Evolutionary conservation across 306 rosid genomes (phyloP).

Genomic region (Quercus alba): DNA sequence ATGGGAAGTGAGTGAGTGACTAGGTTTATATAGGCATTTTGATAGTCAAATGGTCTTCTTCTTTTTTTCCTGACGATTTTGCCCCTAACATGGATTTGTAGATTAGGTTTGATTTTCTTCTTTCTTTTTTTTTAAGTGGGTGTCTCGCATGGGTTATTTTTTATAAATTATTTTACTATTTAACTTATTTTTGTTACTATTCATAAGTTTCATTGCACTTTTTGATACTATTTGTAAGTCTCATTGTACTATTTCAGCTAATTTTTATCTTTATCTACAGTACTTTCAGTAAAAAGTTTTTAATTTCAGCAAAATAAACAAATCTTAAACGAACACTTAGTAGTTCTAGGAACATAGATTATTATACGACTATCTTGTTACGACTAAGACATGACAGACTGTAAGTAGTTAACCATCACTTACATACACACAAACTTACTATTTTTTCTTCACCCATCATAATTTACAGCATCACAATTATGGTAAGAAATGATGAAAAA

Average conservation of each 20-base stretch:
- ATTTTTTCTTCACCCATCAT: fast-evolving
- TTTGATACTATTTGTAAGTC: too few species aligned
- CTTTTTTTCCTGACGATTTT: constrained; percentile 35
- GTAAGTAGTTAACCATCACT: too few species aligned
- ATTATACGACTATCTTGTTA: too few species aligned
- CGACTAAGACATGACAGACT: fast-evolving
- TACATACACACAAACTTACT: fast-evolving
- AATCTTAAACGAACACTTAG: fast-evolving
- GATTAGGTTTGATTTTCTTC: neutral
- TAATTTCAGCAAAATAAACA: too few species aligned
- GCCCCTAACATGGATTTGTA: constrained; percentile 39
- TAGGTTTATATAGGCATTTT: neutral
- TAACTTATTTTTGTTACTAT: too few species aligned
- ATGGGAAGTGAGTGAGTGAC: constrained; percentile 9
- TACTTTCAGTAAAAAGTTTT: too few species aligned
- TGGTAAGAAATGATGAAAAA: neutral
- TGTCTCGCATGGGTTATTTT: fast-evolving
- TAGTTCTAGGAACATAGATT: fast-evolving
- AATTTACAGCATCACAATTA: too few species aligned
- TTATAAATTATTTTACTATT: too few species aligned
- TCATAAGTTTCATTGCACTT: too few species aligned
- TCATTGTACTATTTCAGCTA: too few species aligned
- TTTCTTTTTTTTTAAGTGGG: neutral
- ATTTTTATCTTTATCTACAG: too few species aligned
- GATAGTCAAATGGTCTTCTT: neutral